Base-by-base conservation (phyloP, 73 alveolate genomes). In the Stentor coeruleus region DNA sequence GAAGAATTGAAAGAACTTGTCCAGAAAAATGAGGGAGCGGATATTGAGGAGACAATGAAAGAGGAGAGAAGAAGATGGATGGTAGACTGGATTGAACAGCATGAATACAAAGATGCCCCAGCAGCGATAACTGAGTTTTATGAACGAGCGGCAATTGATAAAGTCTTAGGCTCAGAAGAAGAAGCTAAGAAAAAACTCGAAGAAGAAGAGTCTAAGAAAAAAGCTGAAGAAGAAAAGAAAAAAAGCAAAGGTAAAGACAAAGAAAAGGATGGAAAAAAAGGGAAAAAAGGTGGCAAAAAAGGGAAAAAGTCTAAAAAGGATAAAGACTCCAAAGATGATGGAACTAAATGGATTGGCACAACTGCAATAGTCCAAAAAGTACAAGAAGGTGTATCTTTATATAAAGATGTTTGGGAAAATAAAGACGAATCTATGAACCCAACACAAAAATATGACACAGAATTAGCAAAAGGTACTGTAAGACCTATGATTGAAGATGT, bases 1-100 rank as follows among this genome's bases (percentile, higher is more conserved):
- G 90, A 89, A 36, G 96, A 92, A 39, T 57, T 90, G 59, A 92
- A 94, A 86, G 92, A 82, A 6, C 85, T 86, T 1, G 96, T 94
- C 58, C 82, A 82, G 30, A 92, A 91, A 41, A 90, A 91, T 72
- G 97, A 94, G 86, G 98, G 98, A 39, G 94, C 95, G 3, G 98
- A 94, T 74, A 92, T 94, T 42, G 77, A 81, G 59, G 98, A 92
- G 57, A 80, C 83, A 2, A 94, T 92, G 97, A 49, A 84, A 31
- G 90, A 90, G 84, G 97, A 94, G 74, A 76, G 98, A 59, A 87
- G 95, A 74, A 96, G 90, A 36, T 92, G 96, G 96, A 90, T 92
- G 38, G 87, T 85, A 73, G 90, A 90, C 74, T 86, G 86, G 76
- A 86, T 88, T 33, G 92, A 86, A 55, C 83, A 82, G 38, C 92